Conservation (phyloP, 768 basidiomycete genomes). For the Dacryopinax primogenitus region DNA sequence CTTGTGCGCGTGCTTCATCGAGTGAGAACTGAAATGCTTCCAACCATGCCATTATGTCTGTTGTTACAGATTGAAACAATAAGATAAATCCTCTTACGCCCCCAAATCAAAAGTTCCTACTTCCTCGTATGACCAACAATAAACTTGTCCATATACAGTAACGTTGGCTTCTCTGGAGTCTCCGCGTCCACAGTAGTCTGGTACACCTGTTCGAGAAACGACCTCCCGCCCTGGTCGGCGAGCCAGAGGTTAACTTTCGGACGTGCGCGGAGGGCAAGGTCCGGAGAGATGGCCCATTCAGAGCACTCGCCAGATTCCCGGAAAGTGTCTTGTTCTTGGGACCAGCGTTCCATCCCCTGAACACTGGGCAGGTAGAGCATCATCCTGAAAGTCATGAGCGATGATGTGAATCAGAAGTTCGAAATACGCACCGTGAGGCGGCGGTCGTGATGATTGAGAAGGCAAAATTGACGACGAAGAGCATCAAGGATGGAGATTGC, state of each 20-base stretch:
- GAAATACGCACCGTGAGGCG: neutral
- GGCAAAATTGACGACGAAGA: neutral
- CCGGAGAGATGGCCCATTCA: neutral
- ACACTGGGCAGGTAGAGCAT: conserved; percentile 3
- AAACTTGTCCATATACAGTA: conserved; percentile 1
- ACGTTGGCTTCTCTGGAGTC: neutral
- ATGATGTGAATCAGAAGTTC: neutral
- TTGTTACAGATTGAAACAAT: no score
- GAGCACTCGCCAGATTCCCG: neutral
- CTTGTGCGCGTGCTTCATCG: no score
- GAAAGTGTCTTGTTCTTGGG: neutral
- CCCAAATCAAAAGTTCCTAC: no score
- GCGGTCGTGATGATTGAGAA: neutral
- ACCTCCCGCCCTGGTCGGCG: conserved; percentile 3
- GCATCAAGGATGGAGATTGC: neutral
- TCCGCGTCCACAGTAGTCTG: neutral
- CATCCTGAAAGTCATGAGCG: neutral
- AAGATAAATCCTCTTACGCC: neutral
- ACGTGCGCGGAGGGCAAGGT: neutral
- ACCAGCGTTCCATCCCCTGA: neutral
- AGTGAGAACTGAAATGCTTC: no score
- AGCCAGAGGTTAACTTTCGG: neutral
- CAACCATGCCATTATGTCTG: neutral
- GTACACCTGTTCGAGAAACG: neutral
- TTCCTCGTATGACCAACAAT: no score